phyloP scores from a whole-genome alignment of 106 monocot species.

The Ottelia alismoides region DNA sequence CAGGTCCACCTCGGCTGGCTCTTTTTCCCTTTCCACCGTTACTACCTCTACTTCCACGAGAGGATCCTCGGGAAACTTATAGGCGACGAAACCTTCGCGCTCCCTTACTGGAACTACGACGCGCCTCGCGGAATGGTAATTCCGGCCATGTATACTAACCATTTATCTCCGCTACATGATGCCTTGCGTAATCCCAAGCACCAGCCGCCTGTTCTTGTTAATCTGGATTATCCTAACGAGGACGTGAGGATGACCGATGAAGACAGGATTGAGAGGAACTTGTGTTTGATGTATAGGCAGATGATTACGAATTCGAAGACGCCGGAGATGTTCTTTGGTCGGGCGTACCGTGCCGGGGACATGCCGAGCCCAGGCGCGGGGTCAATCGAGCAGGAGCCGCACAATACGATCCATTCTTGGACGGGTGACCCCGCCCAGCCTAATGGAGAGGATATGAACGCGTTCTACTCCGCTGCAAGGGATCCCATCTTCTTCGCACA shows the following conservation, averaged over 20 bases:
- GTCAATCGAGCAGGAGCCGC: conserved; percentile 21
- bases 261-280: no score
- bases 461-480: conserved; percentile 32
- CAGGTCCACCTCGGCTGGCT: conserved; percentile 12
- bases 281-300: no score
- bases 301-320: no score
- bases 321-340: no score
- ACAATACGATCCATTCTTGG: conserved; percentile 16
- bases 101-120: conserved; percentile 24
- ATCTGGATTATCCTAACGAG: no score
- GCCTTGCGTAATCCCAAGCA: neutral
- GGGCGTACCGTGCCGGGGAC: no score
- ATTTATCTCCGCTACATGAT: no score
- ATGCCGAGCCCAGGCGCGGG: no score
- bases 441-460: conserved; percentile 32
- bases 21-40: conserved; percentile 21
- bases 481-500: conserved; percentile 38
- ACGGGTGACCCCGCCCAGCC: conserved; percentile 6
- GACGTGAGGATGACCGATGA: no score
- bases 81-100: conserved; percentile 11
- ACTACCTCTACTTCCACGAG: conserved; percentile 22
- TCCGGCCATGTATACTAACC: conserved; percentile 6
- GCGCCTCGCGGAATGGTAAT: conserved; percentile 7
- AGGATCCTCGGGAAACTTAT: conserved; percentile 19
- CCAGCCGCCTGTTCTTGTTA: neutral